phyloP scores from a whole-genome alignment of 139 green algal species.

The Astrephomene gubernaculifera region DNA sequence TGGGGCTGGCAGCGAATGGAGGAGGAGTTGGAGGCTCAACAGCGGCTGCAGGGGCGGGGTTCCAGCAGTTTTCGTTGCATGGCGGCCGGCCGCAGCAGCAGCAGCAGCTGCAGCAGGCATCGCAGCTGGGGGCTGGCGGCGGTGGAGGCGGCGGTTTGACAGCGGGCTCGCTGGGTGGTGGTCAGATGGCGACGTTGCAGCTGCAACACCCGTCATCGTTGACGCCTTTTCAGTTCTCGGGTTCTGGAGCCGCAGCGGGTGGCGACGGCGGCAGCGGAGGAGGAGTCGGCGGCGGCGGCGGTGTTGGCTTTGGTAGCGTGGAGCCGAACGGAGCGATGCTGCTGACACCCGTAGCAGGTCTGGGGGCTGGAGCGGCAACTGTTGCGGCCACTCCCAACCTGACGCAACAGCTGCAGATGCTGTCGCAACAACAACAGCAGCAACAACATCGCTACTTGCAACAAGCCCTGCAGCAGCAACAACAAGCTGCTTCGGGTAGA shows the following conservation, averaged over 20 bases:
- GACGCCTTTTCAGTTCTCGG: not conserved
- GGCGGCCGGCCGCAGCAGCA: too few species aligned
- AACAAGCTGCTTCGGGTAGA: not conserved
- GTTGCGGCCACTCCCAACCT: slow-evolving; percentile 5
- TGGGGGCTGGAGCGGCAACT: not conserved
- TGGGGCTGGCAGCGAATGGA: slow-evolving; percentile 30
- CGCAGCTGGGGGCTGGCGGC: too few species aligned
- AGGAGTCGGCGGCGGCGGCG: not conserved
- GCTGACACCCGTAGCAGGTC: not conserved
- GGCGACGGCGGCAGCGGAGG: too few species aligned
- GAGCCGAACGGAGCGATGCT: not conserved
- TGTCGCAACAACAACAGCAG: not conserved
- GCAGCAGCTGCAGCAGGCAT: too few species aligned
- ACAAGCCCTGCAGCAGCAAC: not conserved
- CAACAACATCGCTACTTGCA: not conserved
- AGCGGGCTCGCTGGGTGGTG: too few species aligned
- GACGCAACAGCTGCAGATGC: slow-evolving; percentile 19
- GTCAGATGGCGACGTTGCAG: too few species aligned
- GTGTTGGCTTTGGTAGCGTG: not conserved
- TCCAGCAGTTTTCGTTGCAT: too few species aligned
- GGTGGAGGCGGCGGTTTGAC: too few species aligned
- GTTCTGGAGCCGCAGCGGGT: too few species aligned
- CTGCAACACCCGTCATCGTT: not conserved
- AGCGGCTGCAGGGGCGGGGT: too few species aligned
- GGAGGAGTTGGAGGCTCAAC: too few species aligned